phyloP scores from a whole-genome alignment of 1,284 basidiomycete species.

The Fistulina hepatica region DNA sequence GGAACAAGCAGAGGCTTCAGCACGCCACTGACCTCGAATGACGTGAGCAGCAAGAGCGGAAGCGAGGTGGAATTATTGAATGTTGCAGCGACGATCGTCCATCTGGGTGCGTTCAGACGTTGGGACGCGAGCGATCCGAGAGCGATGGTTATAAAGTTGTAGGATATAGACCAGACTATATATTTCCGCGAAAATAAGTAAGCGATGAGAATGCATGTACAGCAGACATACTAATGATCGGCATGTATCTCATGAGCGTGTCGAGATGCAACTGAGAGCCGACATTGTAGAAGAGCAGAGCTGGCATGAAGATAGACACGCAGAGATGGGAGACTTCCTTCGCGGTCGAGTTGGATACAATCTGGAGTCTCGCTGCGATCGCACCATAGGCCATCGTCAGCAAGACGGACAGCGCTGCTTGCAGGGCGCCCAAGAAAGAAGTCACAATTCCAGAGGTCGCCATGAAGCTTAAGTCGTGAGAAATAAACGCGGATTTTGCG shows the following conservation, averaged over 20 bases:
- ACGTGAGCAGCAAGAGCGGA: constrained; percentile 11
- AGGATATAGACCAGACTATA: constrained; percentile 8
- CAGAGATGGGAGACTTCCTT: constrained; percentile 11
- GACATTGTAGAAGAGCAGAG: constrained; percentile 12
- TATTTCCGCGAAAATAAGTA: background rate
- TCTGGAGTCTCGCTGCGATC: constrained; percentile 9
- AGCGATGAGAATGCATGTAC: background rate
- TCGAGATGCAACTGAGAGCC: constrained; percentile 9
- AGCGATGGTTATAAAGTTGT: constrained; percentile 3
- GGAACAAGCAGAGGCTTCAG: constrained; percentile 5
- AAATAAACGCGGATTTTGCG: too few relatives aligned
- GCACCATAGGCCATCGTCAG: constrained; percentile 12
- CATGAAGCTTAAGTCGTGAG: too few relatives aligned
- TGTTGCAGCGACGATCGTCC: constrained; percentile 10
- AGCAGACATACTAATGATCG: constrained; percentile 6
- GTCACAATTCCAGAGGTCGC: too few relatives aligned
- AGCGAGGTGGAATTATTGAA: constrained; percentile 15
- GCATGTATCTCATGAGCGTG: constrained; percentile 8
- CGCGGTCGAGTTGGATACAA: constrained; percentile 9
- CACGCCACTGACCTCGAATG: constrained; percentile 11
- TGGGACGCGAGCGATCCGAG: constrained; percentile 6
- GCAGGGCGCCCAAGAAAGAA: constrained; percentile 10
- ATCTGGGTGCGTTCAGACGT: constrained; percentile 9
- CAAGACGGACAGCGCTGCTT: constrained; percentile 12
- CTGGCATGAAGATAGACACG: constrained; percentile 13